Base-by-base conservation (phyloP, 192 early-diverging fungal genomes). In the Backusella psychrophila region DNA sequence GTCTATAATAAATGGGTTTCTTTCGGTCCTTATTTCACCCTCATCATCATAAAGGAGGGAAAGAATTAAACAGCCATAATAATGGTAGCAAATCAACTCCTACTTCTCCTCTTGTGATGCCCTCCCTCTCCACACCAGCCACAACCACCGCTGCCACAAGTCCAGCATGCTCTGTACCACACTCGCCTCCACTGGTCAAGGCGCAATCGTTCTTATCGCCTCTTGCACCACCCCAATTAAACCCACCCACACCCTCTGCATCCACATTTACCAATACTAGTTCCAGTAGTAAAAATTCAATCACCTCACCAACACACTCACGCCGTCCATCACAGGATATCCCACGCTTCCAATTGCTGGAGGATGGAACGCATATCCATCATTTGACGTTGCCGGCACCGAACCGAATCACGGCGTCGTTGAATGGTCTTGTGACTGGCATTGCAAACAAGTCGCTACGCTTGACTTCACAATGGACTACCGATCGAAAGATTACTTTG, bases 341-440 rank as follows among this genome's bases (percentile, higher is more conserved):
- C 9, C 42, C 71, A 17, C 82, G 82, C 36, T 83, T 83, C 44
- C 78, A 83, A 46, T 8, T 75, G 19, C 26, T 38, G 35, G 73
- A 77, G 12, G 76, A 83, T 39, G 78, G 82, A 3, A 75, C 71
- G 17, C 82, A 83, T 75, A 23, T 6, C 3, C 82, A 83, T 68
- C 79, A 83, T 75, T 71, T 83, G 29, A 71, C 73, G 6, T 66
- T 78, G 7, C 70, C 39, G 44, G 76, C 73, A 15, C 42, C 75
- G 15, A 72, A 67, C 46, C 70, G 73, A 42, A 69, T 76, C 1
- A 71, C 42, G 31, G 70, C 70, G 31, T 77, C 77, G 6, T n/a
- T 81, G 2, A 78, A 77, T 39, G 71, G 73, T 0, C 44, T 83
- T 11, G 77, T 73, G 36, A 66, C 67, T 39, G 78, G 76, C 15